These are phyloP conservation scores for Scenedesmus sp. DNA, from an alignment of 163 green algal genomes.

Conservation along the genomic window DNA sequence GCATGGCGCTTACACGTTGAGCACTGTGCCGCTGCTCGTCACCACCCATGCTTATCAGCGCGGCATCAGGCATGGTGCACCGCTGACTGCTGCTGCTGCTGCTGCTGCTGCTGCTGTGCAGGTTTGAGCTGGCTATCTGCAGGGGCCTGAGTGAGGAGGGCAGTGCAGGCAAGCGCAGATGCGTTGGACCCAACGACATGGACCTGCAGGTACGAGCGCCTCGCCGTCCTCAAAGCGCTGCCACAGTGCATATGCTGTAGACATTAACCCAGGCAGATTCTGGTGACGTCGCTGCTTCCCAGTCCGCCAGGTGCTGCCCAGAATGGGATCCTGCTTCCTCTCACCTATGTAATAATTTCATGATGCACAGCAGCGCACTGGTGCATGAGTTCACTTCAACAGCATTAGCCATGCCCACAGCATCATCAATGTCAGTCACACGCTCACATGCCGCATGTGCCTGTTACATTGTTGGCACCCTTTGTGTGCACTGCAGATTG, in stretches of 20 bases:
- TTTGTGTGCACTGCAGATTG: conserved; percentile 33
- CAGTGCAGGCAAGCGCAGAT: conserved; percentile 31
- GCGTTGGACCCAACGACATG: conserved; percentile 42
- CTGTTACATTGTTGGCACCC: background rate
- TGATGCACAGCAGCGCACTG: background rate
- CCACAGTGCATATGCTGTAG: too few species aligned
- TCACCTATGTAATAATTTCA: too few species aligned
- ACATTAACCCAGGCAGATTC: too few species aligned
- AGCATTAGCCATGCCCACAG: background rate
- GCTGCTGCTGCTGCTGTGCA: conserved; percentile 23
- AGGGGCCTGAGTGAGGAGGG: conserved; percentile 33
- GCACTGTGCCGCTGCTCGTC: background rate
- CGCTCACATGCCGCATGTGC: background rate
- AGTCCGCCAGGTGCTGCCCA: too few species aligned
- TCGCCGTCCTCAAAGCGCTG: too few species aligned
- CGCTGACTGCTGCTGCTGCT: background rate
- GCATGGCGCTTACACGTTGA: background rate
- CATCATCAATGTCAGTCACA: background rate
- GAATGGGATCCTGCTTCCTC: too few species aligned
- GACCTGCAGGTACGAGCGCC: conserved; percentile 33
- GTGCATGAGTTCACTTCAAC: background rate
- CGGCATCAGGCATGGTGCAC: background rate
- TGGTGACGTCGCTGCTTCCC: too few species aligned
- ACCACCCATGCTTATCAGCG: background rate
- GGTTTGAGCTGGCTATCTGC: conserved; percentile 34